Base-by-base conservation (phyloP, 2,329 filamentous ascomycete genomes). In the Bipolaris cookei region DNA sequence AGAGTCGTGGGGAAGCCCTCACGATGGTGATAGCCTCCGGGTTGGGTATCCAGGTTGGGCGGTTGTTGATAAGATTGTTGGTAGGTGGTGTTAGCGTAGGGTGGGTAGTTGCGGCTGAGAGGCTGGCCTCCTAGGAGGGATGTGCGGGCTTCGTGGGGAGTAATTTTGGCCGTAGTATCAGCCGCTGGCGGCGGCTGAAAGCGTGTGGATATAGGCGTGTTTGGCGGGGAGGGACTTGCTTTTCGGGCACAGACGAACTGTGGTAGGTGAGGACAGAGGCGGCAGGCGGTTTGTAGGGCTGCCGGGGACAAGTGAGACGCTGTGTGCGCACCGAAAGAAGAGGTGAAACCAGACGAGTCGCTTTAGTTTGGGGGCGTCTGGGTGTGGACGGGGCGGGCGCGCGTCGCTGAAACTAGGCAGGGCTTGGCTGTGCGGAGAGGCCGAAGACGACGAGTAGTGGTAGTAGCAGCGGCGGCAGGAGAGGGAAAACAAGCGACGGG, bases 61-160 rank as follows among this genome's bases (percentile, higher is more conserved):
- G 61, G 64, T 45, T 52, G 34, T 35, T 58, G 81, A 44, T 81
- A 71, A 79, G 84, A 20, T 78, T 81, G 50, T 35, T 61, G 61
- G 55, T 70, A 69, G 6, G 54, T 38, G 23, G 56, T 57, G 60
- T 54, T 61, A 58, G 60, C 66, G 63, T 80, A 80, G 58, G 78
- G 78, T 54, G 80, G 76, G 70, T 81, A 82, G 60, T 80, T 76
- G 38, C 80, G 79, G 69, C 84, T 80, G 46, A 83, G 79, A 49
- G 79, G 80, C 67, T 83, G 81, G 66, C 82, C 82, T 78, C 84
- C 84, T 66, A 88, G 79, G 71, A 87, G 83, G 79, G 84, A 86
- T 71, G 82, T 75, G 70, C 83, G 81, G 54, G 82, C 80, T 72
- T 82, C 80, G 79, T 85, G 82, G 67, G 80, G 80, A 74, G 76